Base-by-base conservation (phyloP, 2,329 filamentous ascomycete genomes). In the Alternaria hordeiaustralica region DNA sequence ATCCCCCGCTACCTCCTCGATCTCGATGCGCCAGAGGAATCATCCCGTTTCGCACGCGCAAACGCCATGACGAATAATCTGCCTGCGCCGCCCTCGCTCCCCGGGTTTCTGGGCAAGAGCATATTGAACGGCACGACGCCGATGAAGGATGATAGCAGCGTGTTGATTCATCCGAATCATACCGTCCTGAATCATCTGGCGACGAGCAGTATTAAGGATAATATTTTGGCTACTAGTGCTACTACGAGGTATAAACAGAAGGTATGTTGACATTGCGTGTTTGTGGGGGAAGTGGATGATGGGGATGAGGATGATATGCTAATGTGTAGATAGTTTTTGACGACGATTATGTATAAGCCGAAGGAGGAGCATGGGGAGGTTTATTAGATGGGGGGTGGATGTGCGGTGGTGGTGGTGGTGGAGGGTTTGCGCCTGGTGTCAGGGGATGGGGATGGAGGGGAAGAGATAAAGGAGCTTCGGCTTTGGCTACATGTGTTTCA, bases 221-320 rank as follows among this genome's bases (percentile, higher is more conserved):
- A 95, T 67, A 92, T 98, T 25, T 85, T 99, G 68, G 96, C 96
- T 33, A 96, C 97, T 6, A 97, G 94, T 75, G 95, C 93, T 13
- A 99, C 96, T 6, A 99, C 96, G n/a, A 88, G 96, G 79, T 99
- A 98, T 80, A 96, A 94, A 83, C 91, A 92, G 81, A 99, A 99
- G 89, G 93, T 93, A 75, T 60, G 84, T 74, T 36, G 23, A 3
- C 20, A 15, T 18, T 6, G 5, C 5, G 26, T 49, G 8, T 63
- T 10, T 12, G 6, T 20, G 7, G 33, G 33, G 20, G 18, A 63
- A n/a, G 26, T 6, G 66, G 75, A 58, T 73, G 55, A 41, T 36
- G 33, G 33, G 33, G 28, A 9, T 36, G 20, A 23, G 64, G 18
- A 33, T 8, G 65, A 21, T 21, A 58, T 73, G 55, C 36, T 25